Evolutionary conservation across 345 rosid genomes (phyloP).

Genomic region (Rhizophora mangle): DNA sequence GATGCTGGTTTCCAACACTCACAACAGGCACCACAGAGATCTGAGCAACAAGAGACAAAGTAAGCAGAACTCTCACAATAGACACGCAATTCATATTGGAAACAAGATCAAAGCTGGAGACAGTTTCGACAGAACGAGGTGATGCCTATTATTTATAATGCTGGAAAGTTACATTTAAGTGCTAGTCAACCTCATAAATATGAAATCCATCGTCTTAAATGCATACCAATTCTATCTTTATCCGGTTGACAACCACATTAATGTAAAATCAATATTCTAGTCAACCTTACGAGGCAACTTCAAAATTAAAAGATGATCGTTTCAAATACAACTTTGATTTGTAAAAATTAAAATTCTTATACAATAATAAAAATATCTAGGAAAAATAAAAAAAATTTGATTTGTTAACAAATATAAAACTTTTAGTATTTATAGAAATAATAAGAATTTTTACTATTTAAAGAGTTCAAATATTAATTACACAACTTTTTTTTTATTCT

Average conservation of each 20-base stretch:
- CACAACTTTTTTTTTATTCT: no score
- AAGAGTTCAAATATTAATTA: no score
- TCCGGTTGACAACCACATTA: slow-evolving; percentile 7
- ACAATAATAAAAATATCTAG: no score
- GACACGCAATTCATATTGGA: slow-evolving; percentile 18
- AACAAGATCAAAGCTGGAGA: background rate
- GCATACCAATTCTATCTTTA: slow-evolving; percentile 21
- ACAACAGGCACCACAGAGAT: slow-evolving; percentile 19
- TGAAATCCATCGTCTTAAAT: slow-evolving; percentile 12
- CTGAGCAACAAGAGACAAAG: slow-evolving; percentile 21
- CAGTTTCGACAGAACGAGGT: slow-evolving; percentile 12
- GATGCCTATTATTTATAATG: slow-evolving; percentile 59
- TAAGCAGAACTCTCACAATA: slow-evolving; percentile 1
- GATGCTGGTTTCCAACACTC: slow-evolving; percentile 23
- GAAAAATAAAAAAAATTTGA: no score
- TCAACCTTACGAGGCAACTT: slow-evolving; percentile 1
- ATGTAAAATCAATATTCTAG: background rate
- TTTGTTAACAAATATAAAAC: no score
- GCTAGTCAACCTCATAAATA: slow-evolving; percentile 3
- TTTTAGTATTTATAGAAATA: no score
- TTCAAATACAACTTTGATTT: no score
- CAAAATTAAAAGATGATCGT: no score
- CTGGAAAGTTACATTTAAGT: background rate
- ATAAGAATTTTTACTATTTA: no score
- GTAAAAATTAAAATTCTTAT: no score